Evolutionary conservation across 208 protist genomes (phyloP).

Genomic region (Leishmania major): DNA sequence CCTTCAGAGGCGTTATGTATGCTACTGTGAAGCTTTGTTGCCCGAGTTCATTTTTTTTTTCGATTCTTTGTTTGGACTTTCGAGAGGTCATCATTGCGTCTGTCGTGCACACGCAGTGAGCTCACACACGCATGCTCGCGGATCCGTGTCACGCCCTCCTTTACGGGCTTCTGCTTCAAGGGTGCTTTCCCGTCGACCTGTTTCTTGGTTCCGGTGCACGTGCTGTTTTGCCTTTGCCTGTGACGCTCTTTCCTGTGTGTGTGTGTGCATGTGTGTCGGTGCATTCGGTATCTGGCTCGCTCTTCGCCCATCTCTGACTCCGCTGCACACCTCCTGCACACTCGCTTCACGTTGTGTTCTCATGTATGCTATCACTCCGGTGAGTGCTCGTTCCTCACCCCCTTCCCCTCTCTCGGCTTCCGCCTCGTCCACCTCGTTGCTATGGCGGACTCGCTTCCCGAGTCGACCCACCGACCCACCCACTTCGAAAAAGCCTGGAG

Average conservation of each 20-base stretch:
- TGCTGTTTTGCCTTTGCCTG: background rate
- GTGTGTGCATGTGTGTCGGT: background rate
- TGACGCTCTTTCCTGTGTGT: background rate
- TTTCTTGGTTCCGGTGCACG: background rate
- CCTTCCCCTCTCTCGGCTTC: background rate
- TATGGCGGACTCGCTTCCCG: background rate
- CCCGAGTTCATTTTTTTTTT: background rate
- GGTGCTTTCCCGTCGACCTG: background rate
- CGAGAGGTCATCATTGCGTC: background rate
- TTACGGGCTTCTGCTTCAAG: background rate
- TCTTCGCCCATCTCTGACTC: background rate
- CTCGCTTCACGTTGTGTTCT: background rate
- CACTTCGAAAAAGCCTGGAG: background rate
- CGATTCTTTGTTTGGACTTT: background rate
- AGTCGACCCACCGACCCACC: background rate
- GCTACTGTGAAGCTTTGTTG: background rate
- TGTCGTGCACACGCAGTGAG: background rate
- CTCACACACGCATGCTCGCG: background rate
- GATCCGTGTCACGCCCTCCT: background rate
- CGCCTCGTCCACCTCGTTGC: background rate
- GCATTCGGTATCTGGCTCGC: background rate
- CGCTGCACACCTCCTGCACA: background rate
- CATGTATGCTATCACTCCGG: conserved; percentile 10
- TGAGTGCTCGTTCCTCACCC: background rate
- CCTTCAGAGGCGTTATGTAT: background rate